A percentile compares a stretch with the other conserved stretches of the same genome.
Conservation (phyloP, 116 monocot species). For the Papilionanthe hybrid region DNA sequence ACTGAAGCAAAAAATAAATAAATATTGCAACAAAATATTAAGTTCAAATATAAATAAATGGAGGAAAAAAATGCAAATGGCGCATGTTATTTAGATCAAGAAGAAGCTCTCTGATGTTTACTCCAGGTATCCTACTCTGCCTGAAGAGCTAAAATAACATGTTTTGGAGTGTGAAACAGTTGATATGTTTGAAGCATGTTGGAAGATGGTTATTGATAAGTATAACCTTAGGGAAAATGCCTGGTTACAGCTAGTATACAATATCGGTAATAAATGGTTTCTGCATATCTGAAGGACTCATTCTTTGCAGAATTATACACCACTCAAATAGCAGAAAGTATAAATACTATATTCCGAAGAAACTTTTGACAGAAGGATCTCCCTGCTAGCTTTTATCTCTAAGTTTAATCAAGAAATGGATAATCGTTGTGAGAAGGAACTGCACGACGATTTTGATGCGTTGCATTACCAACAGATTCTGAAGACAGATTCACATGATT, state of each 20-base stretch:
- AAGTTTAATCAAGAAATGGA: constrained; percentile 46
- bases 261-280: too few species aligned
- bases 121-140: constrained; percentile 26
- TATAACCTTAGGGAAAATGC: constrained; percentile 39
- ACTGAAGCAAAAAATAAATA: too few species aligned
- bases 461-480: constrained; percentile 18
- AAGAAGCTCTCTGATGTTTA: constrained; percentile 42
- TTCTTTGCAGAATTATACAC: too few species aligned
- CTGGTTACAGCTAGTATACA: too few species aligned
- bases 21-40: too few species aligned
- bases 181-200: constrained; percentile 35
- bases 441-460: constrained; percentile 24
- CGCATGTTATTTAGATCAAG: constrained; percentile 46
- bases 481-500: constrained; percentile 41
- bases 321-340: too few species aligned
- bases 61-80: constrained; percentile 59
- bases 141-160: constrained; percentile 37
- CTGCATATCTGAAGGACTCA: too few species aligned
- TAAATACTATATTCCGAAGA: too few species aligned
- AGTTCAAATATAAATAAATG: too few species aligned
- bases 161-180: constrained; percentile 27
- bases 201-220: constrained; percentile 43
- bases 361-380: too few species aligned
- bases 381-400: constrained; percentile 34
- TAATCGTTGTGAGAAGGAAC: constrained; percentile 23